phyloP scores from a whole-genome alignment of 148 eudicot species.

The Nepenthes gracilis region DNA sequence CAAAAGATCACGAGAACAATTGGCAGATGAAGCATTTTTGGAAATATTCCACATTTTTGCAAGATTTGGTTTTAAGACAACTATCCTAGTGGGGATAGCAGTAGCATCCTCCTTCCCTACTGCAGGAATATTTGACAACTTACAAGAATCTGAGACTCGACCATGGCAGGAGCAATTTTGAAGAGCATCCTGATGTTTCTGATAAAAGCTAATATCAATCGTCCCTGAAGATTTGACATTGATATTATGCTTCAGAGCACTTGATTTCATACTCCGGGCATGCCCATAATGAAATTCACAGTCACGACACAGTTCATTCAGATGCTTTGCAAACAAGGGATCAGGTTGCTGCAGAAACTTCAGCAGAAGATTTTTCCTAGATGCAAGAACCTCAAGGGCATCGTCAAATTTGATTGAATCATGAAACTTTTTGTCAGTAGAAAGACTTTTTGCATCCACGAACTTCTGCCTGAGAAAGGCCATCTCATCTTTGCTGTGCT shows the following conservation, averaged over 20 bases:
- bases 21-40: constrained; percentile 28
- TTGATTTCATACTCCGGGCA: constrained; percentile 31
- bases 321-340: constrained; percentile 53
- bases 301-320: constrained; percentile 31
- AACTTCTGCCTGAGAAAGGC: constrained; percentile 38
- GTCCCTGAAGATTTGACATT: constrained; percentile 26
- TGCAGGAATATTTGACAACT: constrained; percentile 13
- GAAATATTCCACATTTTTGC: constrained; percentile 26
- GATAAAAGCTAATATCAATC: constrained; percentile 23
- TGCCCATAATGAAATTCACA: constrained; percentile 24
- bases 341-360: constrained; percentile 55
- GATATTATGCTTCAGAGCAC: constrained; percentile 25
- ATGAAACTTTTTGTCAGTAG: constrained; percentile 39
- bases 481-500: constrained; percentile 36
- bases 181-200: constrained; percentile 25
- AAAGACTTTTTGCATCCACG: constrained; percentile 39
- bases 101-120: constrained; percentile 17
- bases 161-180: constrained; percentile 16
- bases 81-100: constrained; percentile 52
- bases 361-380: constrained; percentile 43
- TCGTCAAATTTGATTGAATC: constrained; percentile 37
- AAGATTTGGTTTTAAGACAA: constrained; percentile 75
- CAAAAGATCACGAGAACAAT: constrained; percentile 14
- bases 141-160: constrained; percentile 15
- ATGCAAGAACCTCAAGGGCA: constrained; percentile 37